These are phyloP conservation scores for Podaxis carcinomalis DNA, from an alignment of 768 basidiomycete genomes.

Conservation along the genomic window DNA sequence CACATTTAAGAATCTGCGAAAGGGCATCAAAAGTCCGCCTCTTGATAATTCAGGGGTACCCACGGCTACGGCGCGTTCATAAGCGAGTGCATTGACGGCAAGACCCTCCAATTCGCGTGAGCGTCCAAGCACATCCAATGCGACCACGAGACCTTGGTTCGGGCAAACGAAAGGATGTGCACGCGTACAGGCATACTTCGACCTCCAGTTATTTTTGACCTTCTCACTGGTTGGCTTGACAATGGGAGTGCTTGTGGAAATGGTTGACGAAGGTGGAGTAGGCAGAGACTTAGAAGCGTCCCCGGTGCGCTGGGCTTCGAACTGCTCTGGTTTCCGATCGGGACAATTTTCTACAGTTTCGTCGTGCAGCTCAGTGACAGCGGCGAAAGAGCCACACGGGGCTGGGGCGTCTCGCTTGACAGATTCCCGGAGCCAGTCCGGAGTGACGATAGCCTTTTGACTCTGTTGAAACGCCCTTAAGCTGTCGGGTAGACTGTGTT, in stretches of 20 bases:
- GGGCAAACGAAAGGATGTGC: slow-evolving; percentile 63
- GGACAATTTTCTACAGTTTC: slow-evolving; percentile 44
- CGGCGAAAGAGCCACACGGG: slow-evolving; percentile 54
- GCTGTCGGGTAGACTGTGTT: not conserved
- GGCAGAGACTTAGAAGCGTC: slow-evolving; percentile 2
- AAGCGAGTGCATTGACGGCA: slow-evolving; percentile 63
- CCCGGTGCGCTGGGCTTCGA: not conserved
- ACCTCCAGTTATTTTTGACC: slow-evolving; percentile 30
- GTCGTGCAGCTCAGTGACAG: slow-evolving; percentile 45
- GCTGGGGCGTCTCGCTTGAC: slow-evolving; percentile 36
- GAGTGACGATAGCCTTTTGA: slow-evolving; percentile 64
- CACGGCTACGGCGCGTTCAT: slow-evolving; percentile 70
- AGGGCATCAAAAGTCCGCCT: not conserved
- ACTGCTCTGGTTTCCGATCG: slow-evolving; percentile 23
- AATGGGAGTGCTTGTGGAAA: not conserved
- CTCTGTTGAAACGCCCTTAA: slow-evolving; percentile 33
- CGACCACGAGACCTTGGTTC: slow-evolving; percentile 59
- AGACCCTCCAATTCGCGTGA: slow-evolving; percentile 65
- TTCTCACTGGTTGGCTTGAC: slow-evolving; percentile 19
- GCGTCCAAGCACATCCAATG: slow-evolving; percentile 54
- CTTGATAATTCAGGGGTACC: slow-evolving; percentile 17
- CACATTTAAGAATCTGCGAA: slow-evolving; percentile 27
- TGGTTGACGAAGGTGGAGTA: not conserved
- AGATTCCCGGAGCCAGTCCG: slow-evolving; percentile 67
- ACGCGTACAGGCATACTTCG: slow-evolving; percentile 56